Evolutionary conservation across 2,329 filamentous ascomycete genomes (phyloP), one percentile per base, ranked within the genome.

Genomic region (Hirsutella thompsonii): DNA sequence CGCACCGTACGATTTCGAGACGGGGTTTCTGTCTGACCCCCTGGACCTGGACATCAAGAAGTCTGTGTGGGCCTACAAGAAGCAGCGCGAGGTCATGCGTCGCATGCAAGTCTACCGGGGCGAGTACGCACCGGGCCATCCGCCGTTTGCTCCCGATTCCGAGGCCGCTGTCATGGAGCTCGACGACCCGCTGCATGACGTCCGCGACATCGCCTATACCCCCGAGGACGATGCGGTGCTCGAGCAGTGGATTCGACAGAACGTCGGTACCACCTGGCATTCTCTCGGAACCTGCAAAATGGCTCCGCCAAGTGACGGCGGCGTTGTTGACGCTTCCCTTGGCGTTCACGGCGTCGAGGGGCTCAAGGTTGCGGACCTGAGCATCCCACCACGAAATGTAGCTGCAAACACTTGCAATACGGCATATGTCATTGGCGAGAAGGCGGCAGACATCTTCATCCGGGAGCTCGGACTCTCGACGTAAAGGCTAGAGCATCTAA

Each of bases 61-160:
- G 49, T 68, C 74, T 11, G 48, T 77, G 10, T 81, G 76, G 76
- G 68, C 62, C 1, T 82, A 82, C 62, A 82, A 82, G 58, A 72
- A 70, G 47, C 65, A 68, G 32, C 72, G 78, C 3, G 76, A 80
- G 54, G 68, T 81, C 40, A 60, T 67, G 19, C 69, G 77, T 3
- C 70, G 75, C 13, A 70, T 74, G 51, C 55, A 64, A 2, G 61
- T 66, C 43, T 79, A 70, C 56, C 49, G 63, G 42, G 62, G 72
- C 50, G 64, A 72, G 53, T 34, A 64, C 2, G 52, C 57, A 4
- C 40, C 51, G 3, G 50, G 57, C 1, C 66, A 70, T 41, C 69
- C 69, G 33, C n/a, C 45, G 47, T n/a, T 37, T 19, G 19, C 36
- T 13, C 20, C 36, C 36, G 36, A 20, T 11, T 37, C 36, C 9